Base-by-base conservation (phyloP, 1,284 basidiomycete species). In the Fomitopsis schrenkii region DNA sequence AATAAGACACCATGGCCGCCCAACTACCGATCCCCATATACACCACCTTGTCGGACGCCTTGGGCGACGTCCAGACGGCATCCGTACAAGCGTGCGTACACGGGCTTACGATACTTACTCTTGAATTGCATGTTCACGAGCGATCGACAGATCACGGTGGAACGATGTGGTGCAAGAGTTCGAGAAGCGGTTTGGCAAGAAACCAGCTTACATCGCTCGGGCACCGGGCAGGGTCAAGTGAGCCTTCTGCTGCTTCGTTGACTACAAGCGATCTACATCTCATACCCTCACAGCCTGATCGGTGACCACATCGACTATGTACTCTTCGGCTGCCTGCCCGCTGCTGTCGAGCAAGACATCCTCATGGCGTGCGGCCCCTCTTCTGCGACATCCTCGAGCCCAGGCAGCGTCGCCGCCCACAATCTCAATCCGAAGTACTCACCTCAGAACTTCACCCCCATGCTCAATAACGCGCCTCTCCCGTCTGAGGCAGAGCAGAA, bases 291-390 rank as follows among this genome's bases (percentile, higher is more conserved):
- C 35, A 70, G 67, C 55, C 60, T 77, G 55, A 67, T 80, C 83
- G 91, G 92, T 50, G 93, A 95, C 75, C 93, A 96, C 72, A 91
- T 95, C 71, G 94, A 95, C 76, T 95, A 95, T 71, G 83, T 84
- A 2, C 77, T 91, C 36, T 91, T 92, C 67, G 87, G 88, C 3
- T 93, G 93, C 14, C 81, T 95, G 36, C 94, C 94, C 8, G 84
- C 90, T 14, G 94, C 94, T 1, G 84, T 95, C 56, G 93, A 95
- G 67, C 85, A 86, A 60, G 94, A 95, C 74, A 90, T 95, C 64
- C 78, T 95, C 46, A 89, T 95, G 65, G 93, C 94, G 0, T 88
- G 90, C 70, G 85, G 81, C n/a, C 80, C 85, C 19, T 79, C 82
- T 60, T 65, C 68, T 52, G 63, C 62, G n/a, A 59, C 61, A 33